A percentile compares a stretch with the other conserved stretches of the same genome.
phyloP scores from a whole-genome alignment of 2,329 filamentous ascomycete species.

The Sphaerulina musiva region DNA sequence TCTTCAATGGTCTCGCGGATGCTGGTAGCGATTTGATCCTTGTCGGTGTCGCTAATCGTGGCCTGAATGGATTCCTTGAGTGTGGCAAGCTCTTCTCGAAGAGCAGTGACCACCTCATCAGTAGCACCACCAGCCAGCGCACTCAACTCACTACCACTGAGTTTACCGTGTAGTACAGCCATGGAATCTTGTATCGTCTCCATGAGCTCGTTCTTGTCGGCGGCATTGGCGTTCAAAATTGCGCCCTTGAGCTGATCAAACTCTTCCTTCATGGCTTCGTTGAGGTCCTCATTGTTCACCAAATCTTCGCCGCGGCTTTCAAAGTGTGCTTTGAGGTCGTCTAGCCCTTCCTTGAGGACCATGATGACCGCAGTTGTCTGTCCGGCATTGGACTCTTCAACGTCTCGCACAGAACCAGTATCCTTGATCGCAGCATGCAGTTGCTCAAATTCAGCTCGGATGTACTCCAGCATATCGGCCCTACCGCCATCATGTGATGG shows the following conservation, averaged over 20 bases:
- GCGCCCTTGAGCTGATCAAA: slow-evolving; percentile 75
- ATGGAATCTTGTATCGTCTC: slow-evolving; percentile 52
- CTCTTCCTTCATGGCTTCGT: slow-evolving; percentile 70
- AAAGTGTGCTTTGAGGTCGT: slow-evolving; percentile 27
- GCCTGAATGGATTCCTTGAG: slow-evolving; percentile 53
- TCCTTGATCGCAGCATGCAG: slow-evolving; percentile 52
- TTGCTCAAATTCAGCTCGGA: slow-evolving; percentile 54
- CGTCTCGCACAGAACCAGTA: slow-evolving; percentile 30
- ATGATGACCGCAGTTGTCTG: slow-evolving; percentile 29
- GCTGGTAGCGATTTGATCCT: slow-evolving; percentile 60
- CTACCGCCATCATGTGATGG: slow-evolving; percentile 39
- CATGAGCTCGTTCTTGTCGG: slow-evolving; percentile 56
- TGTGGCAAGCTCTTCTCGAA: slow-evolving; percentile 57
- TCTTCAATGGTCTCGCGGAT: slow-evolving; percentile 48
- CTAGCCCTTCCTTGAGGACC: slow-evolving; percentile 30
- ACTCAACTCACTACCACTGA: slow-evolving; percentile 35
- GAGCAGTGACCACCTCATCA: slow-evolving; percentile 43
- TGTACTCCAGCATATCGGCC: slow-evolving; percentile 45
- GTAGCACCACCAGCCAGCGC: slow-evolving; percentile 32
- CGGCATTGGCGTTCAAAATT: slow-evolving; percentile 56
- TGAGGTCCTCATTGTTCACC: slow-evolving; percentile 40
- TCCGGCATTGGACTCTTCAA: slow-evolving; percentile 19
- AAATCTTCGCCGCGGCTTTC: slow-evolving; percentile 21
- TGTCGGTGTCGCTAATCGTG: slow-evolving; percentile 45
- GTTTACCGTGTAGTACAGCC: slow-evolving; percentile 42